Evolutionary conservation across 2,329 filamentous ascomycete genomes (phyloP).

Genomic region (Scedosporium apiospermum): DNA sequence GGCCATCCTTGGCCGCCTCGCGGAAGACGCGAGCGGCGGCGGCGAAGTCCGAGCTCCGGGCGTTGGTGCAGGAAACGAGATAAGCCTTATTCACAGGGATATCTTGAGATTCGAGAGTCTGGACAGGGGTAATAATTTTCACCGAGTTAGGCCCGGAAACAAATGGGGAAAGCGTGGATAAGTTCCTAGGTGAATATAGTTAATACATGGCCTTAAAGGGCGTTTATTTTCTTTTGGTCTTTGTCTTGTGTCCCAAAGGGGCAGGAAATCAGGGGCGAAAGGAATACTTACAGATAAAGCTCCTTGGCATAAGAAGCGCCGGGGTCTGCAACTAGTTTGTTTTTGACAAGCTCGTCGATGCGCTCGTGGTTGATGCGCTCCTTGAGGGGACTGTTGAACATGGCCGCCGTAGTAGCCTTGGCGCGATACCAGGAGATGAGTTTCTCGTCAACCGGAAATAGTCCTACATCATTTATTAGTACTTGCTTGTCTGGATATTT

Average conservation of each 20-base stretch:
- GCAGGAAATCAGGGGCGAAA: too few relatives aligned
- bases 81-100: slow-evolving; percentile 75
- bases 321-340: slow-evolving; percentile 60
- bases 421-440: slow-evolving; percentile 65
- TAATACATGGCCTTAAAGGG: too few relatives aligned
- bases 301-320: slow-evolving; percentile 76
- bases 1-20: slow-evolving; percentile 58
- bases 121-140: slow-evolving; percentile 72
- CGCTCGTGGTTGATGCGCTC: slow-evolving; percentile 61
- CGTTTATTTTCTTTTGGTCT: too few relatives aligned
- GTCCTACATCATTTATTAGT: slow-evolving; percentile 6
- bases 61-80: slow-evolving; percentile 85
- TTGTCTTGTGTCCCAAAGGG: too few relatives aligned
- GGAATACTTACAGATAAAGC: slow-evolving; percentile 47
- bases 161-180: slow-evolving; percentile 76
- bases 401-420: slow-evolving; percentile 64
- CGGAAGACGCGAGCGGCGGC: slow-evolving; percentile 79
- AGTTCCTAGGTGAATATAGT: slow-evolving; percentile 30
- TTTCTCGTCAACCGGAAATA: slow-evolving; percentile 68
- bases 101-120: slow-evolving; percentile 60
- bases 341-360: slow-evolving; percentile 62
- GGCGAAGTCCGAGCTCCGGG: slow-evolving; percentile 67
- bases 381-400: slow-evolving; percentile 41
- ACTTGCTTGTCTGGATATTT: too few relatives aligned
- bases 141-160: slow-evolving; percentile 86